These are phyloP conservation scores for Neonectria hederae DNA, from an alignment of 2,329 filamentous ascomycete genomes.

Conservation along the genomic window DNA sequence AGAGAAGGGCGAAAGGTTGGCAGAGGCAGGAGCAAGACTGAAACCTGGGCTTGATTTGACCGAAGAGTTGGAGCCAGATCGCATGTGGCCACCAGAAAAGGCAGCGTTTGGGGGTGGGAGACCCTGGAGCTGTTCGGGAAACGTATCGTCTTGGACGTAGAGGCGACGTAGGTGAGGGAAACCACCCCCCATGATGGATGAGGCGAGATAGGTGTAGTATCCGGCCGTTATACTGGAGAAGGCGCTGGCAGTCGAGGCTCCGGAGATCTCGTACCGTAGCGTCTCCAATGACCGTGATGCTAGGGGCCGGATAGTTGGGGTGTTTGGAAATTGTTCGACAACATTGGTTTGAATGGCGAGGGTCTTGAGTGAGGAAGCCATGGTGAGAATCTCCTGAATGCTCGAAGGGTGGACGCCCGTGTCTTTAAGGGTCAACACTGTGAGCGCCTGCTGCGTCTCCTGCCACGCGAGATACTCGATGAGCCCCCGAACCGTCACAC, in stretches of 20 bases:
- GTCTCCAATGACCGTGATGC: conserved; percentile 74
- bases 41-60: conserved; percentile 37
- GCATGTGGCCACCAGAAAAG: conserved; percentile 43
- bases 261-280: conserved; percentile 85
- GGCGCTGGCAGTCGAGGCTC: conserved; percentile 64
- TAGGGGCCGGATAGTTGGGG: conserved; percentile 65
- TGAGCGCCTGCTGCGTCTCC: conserved; percentile 68
- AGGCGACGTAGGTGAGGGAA: conserved; percentile 79
- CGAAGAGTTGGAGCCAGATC: conserved; percentile 47
- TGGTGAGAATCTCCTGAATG: conserved; percentile 68
- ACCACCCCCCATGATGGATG: conserved; percentile 79
- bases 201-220: conserved; percentile 87
- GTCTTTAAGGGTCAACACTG: conserved; percentile 73
- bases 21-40: conserved; percentile 38
- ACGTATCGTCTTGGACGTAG: conserved; percentile 86
- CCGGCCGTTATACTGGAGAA: conserved; percentile 64
- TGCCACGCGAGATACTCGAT: conserved; percentile 71
- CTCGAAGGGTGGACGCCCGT: conserved; percentile 74
- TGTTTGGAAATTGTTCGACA: conserved; percentile 59
- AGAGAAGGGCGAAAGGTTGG: conserved; percentile 36
- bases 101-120: conserved; percentile 70
- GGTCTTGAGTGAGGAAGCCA: conserved; percentile 66
- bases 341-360: conserved; percentile 64
- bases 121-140: conserved; percentile 79
- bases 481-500: conserved; percentile 77